Conservation (phyloP, 106 monocot species). For the Allium cepa region DNA sequence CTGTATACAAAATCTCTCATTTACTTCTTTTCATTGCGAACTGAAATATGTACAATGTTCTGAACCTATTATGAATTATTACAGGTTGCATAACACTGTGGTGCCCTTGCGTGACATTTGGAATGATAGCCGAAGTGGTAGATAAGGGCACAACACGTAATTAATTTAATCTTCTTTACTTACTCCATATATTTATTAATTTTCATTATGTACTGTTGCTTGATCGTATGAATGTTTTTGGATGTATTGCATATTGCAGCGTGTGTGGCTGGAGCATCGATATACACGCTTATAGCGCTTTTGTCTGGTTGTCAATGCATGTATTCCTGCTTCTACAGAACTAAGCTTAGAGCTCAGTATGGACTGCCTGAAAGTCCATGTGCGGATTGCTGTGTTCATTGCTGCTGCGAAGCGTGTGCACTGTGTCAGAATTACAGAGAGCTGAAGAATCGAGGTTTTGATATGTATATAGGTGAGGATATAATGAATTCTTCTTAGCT, state of each 20-base stretch:
- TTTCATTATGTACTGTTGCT: neutral
- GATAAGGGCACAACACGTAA: slow-evolving; percentile 41
- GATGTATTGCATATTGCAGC: neutral
- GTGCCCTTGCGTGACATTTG: slow-evolving; percentile 50
- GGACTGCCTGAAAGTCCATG: slow-evolving; percentile 38
- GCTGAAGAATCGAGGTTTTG: slow-evolving; percentile 51
- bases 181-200: neutral
- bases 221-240: neutral
- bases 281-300: slow-evolving; percentile 21
- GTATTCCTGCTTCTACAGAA: slow-evolving; percentile 44
- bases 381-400: slow-evolving; percentile 55
- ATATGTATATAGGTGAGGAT: slow-evolving; percentile 31
- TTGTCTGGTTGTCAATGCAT: slow-evolving; percentile 31
- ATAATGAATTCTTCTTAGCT: neutral
- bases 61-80: neutral
- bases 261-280: slow-evolving; percentile 28
- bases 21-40: neutral
- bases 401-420: slow-evolving; percentile 49
- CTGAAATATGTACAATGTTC: neutral
- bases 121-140: slow-evolving; percentile 35
- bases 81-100: slow-evolving; percentile 38
- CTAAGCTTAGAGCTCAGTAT: slow-evolving; percentile 38
- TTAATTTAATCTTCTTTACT: neutral
- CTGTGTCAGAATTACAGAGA: slow-evolving; percentile 68
- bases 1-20: slow-evolving; percentile 18